These are phyloP conservation scores for Hansenula sp. DNA, from an alignment of 1,139 yeast genomes.

Conservation along the genomic window DNA sequence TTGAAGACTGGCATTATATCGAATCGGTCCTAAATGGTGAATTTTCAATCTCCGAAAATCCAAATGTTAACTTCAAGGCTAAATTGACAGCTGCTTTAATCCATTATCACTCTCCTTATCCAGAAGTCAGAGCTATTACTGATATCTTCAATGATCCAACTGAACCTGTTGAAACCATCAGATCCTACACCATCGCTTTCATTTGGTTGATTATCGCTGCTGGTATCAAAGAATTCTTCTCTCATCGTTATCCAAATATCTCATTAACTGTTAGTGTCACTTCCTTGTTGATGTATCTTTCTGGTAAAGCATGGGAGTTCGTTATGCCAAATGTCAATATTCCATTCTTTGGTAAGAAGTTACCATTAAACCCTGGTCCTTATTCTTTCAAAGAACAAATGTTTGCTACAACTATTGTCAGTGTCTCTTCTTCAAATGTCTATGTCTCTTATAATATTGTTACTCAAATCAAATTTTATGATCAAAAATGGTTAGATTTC, in stretches of 20 bases:
- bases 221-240: slow-evolving; percentile 54
- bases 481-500: slow-evolving; percentile 35
- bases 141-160: slow-evolving; percentile 48
- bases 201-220: slow-evolving; percentile 54
- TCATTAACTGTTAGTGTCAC: slow-evolving; percentile 40
- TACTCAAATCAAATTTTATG: slow-evolving; percentile 36
- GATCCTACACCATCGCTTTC: slow-evolving; percentile 52
- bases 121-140: slow-evolving; percentile 58
- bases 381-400: slow-evolving; percentile 71
- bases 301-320: slow-evolving; percentile 39
- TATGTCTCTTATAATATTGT: slow-evolving; percentile 58
- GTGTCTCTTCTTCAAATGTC: slow-evolving; percentile 42
- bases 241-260: slow-evolving; percentile 50
- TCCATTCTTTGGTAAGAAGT: slow-evolving; percentile 31
- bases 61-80: slow-evolving; percentile 26
- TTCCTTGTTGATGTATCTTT: slow-evolving; percentile 55
- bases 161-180: slow-evolving; percentile 48
- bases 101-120: slow-evolving; percentile 55
- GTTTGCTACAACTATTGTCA: slow-evolving; percentile 46
- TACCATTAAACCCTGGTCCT: slow-evolving; percentile 51
- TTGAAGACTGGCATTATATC: slow-evolving; percentile 29
- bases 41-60: slow-evolving; percentile 3
- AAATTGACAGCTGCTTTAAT: slow-evolving; percentile 42
- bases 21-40: slow-evolving; percentile 21
- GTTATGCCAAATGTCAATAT: slow-evolving; percentile 46